These are phyloP conservation scores for Austroboletus rostrupii DNA, from an alignment of 1,284 basidiomycete genomes.

Conservation along the genomic window DNA sequence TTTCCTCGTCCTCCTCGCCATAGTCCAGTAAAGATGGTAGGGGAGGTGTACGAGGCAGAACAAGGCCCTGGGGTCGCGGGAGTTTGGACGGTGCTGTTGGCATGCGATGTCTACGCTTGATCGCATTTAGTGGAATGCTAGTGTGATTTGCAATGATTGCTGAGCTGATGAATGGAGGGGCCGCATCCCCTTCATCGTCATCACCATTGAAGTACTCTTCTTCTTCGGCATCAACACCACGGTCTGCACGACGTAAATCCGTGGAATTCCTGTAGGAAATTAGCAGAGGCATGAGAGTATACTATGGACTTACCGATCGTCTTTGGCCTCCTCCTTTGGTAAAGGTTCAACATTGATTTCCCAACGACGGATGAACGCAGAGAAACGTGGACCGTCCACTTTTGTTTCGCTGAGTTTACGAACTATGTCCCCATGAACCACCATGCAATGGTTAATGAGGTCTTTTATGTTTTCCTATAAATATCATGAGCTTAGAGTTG, in stretches of 20 bases:
- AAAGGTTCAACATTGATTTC: constrained; percentile 90
- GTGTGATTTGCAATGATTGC: constrained; percentile 34
- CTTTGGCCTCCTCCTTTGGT: constrained; percentile 51
- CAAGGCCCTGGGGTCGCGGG: constrained; percentile 37
- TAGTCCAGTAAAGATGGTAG: constrained; percentile 69
- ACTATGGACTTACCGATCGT: constrained; percentile 20
- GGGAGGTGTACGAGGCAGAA: constrained; percentile 43
- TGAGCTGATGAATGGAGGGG: constrained; percentile 34
- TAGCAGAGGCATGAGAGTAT: constrained; percentile 1
- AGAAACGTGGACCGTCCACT: constrained; percentile 67
- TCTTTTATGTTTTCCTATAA: constrained; percentile 83
- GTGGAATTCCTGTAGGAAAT: constrained; percentile 35
- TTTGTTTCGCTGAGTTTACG: constrained; percentile 60
- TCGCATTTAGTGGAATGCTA: constrained; percentile 33
- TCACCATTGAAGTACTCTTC: constrained; percentile 92
- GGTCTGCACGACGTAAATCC: constrained; percentile 42
- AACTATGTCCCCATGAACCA: constrained; percentile 65
- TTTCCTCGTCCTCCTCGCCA: constrained; percentile 44
- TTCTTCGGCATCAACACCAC: constrained; percentile 64
- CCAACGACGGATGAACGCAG: constrained; percentile 73
- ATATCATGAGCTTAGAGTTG: constrained; percentile 2
- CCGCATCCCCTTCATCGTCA: constrained; percentile 44
- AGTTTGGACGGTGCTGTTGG: constrained; percentile 35
- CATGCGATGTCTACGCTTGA: constrained; percentile 59
- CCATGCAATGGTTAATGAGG: constrained; percentile 82